Conservation (phyloP, 2,329 filamentous ascomycete genomes). For the Pestalotiopsis sp. region DNA sequence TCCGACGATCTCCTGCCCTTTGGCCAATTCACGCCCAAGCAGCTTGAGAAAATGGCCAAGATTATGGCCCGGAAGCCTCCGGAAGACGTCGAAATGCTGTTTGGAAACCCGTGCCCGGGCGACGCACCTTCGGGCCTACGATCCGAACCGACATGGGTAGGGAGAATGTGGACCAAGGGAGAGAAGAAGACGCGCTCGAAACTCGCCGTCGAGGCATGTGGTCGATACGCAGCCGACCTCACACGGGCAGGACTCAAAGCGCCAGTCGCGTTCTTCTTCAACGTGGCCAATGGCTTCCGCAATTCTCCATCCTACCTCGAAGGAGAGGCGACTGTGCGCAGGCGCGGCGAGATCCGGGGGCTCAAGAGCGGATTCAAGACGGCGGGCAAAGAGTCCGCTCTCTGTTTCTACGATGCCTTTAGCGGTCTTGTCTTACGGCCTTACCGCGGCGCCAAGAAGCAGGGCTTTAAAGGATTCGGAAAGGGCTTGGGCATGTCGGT, state of each 20-base stretch:
- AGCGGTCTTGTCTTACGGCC: slow-evolving; percentile 82
- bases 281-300: slow-evolving; percentile 82
- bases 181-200: neutral
- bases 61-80: neutral
- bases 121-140: neutral
- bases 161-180: neutral
- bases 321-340: slow-evolving; percentile 78
- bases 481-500: slow-evolving; percentile 84
- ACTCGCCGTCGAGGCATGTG: neutral
- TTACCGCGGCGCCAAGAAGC: slow-evolving; percentile 66
- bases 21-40: neutral
- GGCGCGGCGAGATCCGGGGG: slow-evolving; percentile 77
- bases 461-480: slow-evolving; percentile 64
- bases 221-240: neutral
- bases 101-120: neutral
- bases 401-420: slow-evolving; percentile 79
- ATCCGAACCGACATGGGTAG: neutral
- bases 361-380: slow-evolving; percentile 75
- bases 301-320: slow-evolving; percentile 80
- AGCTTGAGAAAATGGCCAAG: slow-evolving; percentile 2
- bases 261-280: neutral
- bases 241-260: slow-evolving; percentile 1
- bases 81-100: neutral
- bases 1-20: neutral
- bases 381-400: slow-evolving; percentile 76